These are phyloP conservation scores for Firmiana major DNA, from an alignment of 345 rosid species.

Conservation along the genomic window DNA sequence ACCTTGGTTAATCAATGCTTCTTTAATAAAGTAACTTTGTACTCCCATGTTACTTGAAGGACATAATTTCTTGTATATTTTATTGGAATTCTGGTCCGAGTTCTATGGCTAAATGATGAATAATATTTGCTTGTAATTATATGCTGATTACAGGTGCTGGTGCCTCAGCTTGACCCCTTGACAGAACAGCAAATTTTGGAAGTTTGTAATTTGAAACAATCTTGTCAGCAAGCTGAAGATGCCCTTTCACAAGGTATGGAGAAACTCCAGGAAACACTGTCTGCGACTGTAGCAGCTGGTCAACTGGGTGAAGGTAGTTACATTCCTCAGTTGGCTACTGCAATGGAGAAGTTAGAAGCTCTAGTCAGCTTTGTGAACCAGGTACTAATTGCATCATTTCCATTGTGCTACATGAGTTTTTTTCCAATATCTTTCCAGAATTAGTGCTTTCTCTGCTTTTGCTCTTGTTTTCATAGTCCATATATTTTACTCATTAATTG, in stretches of 20 bases:
- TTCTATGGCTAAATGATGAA: neutral
- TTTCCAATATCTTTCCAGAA: neutral
- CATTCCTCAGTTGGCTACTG: constrained; percentile 52
- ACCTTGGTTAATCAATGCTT: neutral
- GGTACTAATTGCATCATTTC: constrained; percentile 36
- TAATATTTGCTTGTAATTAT: neutral
- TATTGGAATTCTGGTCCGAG: neutral
- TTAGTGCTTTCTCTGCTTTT: neutral
- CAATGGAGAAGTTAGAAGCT: constrained; percentile 71
- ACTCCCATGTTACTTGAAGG: neutral
- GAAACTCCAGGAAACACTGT: constrained; percentile 65
- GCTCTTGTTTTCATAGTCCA: neutral
- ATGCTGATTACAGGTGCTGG: constrained; percentile 51
- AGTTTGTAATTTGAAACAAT: constrained; percentile 44
- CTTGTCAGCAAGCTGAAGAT: constrained; percentile 98
- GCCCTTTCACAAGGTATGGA: constrained; percentile 95
- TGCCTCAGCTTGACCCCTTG: constrained; percentile 67
- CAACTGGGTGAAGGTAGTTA: constrained; percentile 53
- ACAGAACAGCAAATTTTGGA: constrained; percentile 54
- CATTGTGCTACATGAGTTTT: constrained; percentile 5
- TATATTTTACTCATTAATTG: neutral
- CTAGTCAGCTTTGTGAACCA: constrained; percentile 77
- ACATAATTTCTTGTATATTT: neutral
- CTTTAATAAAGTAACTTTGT: neutral
- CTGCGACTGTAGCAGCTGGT: constrained; percentile 64